These are phyloP conservation scores for Pelargonium fulgidum DNA, from an alignment of 441 rosid species.

Conservation along the genomic window DNA sequence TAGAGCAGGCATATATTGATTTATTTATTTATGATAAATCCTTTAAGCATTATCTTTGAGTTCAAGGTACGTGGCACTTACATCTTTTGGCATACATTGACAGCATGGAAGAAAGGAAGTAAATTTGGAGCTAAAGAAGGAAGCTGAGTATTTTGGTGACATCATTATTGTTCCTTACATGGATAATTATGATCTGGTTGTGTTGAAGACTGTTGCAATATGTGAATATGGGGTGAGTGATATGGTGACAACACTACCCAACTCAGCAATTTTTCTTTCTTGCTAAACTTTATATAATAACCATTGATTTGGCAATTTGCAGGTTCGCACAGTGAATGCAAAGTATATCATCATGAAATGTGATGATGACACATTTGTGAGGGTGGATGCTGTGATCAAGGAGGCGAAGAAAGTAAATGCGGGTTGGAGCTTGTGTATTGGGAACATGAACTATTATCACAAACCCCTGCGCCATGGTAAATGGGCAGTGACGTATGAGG, in stretches of 20 bases:
- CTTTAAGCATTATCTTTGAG: background rate
- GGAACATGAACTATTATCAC: constrained; percentile 52
- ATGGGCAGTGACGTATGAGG: constrained; percentile 66
- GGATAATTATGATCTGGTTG: constrained; percentile 71
- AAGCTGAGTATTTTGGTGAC: constrained; percentile 60
- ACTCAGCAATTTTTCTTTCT: background rate
- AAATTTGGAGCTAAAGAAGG: constrained; percentile 54
- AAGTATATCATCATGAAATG: constrained; percentile 25
- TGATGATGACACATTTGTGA: constrained; percentile 24
- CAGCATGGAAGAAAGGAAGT: constrained; percentile 62
- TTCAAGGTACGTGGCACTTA: constrained; percentile 12
- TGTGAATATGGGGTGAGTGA: constrained; percentile 68
- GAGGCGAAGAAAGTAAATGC: constrained; percentile 40
- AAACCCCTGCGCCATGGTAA: constrained; percentile 54
- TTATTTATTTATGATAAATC: background rate
- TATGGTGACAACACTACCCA: background rate
- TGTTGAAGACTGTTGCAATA: constrained; percentile 63
- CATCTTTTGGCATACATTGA: background rate
- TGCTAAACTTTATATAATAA: background rate
- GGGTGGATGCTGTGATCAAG: constrained; percentile 25
- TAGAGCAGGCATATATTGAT: no score
- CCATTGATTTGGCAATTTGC: constrained; percentile 11
- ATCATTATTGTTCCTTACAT: constrained; percentile 60
- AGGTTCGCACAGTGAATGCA: constrained; percentile 40
- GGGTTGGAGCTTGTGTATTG: constrained; percentile 45